Conservation (phyloP, 345 rosid species). For the Lepidium africanum region DNA sequence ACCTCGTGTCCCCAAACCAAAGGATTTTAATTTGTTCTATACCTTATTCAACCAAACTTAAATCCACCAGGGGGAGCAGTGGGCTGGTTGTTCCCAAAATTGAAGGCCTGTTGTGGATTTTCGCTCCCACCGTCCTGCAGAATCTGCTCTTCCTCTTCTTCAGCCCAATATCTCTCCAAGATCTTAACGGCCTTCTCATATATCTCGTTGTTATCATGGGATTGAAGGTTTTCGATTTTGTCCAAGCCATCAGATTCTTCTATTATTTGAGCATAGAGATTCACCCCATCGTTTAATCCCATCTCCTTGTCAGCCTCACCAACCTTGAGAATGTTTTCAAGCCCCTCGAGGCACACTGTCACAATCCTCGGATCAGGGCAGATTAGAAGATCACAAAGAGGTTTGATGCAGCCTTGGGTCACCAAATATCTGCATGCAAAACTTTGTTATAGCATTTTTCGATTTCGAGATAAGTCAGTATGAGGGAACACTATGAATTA, state of each 20-base stretch:
- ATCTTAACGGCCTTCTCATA: constrained; percentile 80
- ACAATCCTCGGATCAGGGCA: constrained; percentile 82
- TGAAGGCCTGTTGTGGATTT: constrained; percentile 34
- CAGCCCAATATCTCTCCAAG: constrained; percentile 77
- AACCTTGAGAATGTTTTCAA: constrained; percentile 73
- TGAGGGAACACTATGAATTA: constrained; percentile 1
- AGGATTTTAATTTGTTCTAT: constrained; percentile 7
- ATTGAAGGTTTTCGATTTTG: constrained; percentile 72
- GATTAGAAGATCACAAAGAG: constrained; percentile 71
- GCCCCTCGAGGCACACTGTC: constrained; percentile 82
- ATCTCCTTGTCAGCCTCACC: constrained; percentile 73
- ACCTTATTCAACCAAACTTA: constrained; percentile 49
- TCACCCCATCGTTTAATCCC: constrained; percentile 50
- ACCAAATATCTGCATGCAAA: constrained; percentile 51
- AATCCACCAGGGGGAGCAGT: constrained; percentile 58
- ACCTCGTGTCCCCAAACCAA: constrained; percentile 5
- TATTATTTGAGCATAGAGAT: constrained; percentile 53
- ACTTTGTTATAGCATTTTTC: constrained; percentile 1
- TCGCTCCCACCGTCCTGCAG: constrained; percentile 33
- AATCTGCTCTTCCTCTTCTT: constrained; percentile 53
- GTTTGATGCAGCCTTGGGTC: constrained; percentile 70
- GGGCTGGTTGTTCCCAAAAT: constrained; percentile 49
- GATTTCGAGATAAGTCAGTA: background rate
- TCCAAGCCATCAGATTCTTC: constrained; percentile 76
- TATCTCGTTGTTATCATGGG: constrained; percentile 76